These are phyloP conservation scores for Colletotrichum sp. DNA, from an alignment of 2,329 filamentous ascomycete species.

Conservation along the genomic window DNA sequence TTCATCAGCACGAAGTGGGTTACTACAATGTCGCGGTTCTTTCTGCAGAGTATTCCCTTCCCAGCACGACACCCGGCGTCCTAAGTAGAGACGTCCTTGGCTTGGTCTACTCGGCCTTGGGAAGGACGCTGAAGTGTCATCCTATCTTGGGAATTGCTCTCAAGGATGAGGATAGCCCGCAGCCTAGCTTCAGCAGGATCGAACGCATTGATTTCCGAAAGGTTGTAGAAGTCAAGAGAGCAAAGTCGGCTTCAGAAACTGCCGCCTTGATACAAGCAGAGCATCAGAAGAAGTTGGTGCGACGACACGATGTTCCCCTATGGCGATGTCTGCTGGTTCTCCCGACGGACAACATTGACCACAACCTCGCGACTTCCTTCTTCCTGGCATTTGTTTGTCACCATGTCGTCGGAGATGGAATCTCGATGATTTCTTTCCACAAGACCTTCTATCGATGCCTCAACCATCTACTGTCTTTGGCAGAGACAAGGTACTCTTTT, in stretches of 20 bases:
- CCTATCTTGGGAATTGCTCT: background rate
- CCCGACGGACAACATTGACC: background rate
- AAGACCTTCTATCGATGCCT: background rate
- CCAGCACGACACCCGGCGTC: background rate
- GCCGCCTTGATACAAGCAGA: background rate
- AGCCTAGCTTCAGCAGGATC: background rate
- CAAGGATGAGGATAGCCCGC: background rate
- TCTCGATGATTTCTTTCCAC: background rate
- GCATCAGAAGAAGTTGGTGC: background rate
- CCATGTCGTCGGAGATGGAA: background rate
- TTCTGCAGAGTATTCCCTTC: background rate
- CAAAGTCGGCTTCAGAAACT: background rate
- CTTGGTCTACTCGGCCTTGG: background rate
- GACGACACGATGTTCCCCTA: background rate
- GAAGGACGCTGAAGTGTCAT: background rate
- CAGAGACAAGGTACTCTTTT: background rate
- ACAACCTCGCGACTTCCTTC: background rate
- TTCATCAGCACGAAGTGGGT: background rate
- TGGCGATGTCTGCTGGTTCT: background rate
- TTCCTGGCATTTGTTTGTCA: background rate
- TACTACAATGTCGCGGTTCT: background rate
- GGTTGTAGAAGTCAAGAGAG: background rate
- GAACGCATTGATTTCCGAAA: background rate
- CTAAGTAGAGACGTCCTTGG: background rate
- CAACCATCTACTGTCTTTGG: background rate